A percentile compares a stretch with the other conserved stretches of the same genome.
Evolutionary conservation across 1,284 basidiomycete species (phyloP).

Genomic region (Acaromyces ingoldii): DNA sequence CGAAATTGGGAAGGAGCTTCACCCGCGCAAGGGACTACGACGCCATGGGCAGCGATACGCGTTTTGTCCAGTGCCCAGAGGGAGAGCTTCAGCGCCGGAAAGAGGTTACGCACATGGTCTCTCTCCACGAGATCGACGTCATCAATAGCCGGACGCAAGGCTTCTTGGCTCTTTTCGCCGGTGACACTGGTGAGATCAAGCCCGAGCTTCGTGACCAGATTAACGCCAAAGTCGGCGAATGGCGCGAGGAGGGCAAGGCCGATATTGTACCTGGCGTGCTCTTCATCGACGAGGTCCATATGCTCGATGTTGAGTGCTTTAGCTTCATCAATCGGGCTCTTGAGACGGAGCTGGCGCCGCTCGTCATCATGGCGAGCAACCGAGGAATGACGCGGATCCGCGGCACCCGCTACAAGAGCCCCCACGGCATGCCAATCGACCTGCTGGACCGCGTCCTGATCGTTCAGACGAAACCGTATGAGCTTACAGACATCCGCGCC

Average conservation of each 20-base stretch:
- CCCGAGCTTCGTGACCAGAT: slow-evolving; percentile 94
- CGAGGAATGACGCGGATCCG: slow-evolving; percentile 89
- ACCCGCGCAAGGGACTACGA: slow-evolving; percentile 95
- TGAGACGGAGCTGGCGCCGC: slow-evolving; percentile 84
- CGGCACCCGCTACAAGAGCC: slow-evolving; percentile 87
- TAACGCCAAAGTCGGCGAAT: slow-evolving; percentile 92
- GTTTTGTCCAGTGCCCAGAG: slow-evolving; percentile 95
- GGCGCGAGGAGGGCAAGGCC: slow-evolving; percentile 97
- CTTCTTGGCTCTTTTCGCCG: slow-evolving; percentile 60
- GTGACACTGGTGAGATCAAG: slow-evolving; percentile 98
- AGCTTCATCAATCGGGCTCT: slow-evolving; percentile 95
- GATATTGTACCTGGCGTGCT: slow-evolving; percentile 86
- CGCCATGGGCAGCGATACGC: slow-evolving; percentile 87
- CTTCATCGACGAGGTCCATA: slow-evolving; percentile 63
- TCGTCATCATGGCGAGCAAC: slow-evolving; percentile 98
- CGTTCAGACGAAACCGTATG: slow-evolving; percentile 87
- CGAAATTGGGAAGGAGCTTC: slow-evolving; percentile 91
- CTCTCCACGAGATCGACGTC: slow-evolving; percentile 96
- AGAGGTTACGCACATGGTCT: slow-evolving; percentile 94
- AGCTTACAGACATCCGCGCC: slow-evolving; percentile 75
- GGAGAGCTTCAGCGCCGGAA: slow-evolving; percentile 96
- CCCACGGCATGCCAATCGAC: slow-evolving; percentile 91
- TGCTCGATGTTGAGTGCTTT: slow-evolving; percentile 99
- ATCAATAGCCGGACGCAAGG: slow-evolving; percentile 97
- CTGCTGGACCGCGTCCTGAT: slow-evolving; percentile 91